Conservation (phyloP, 495 filamentous ascomycete genomes). For the Penicillium macrosclerotiorum region DNA sequence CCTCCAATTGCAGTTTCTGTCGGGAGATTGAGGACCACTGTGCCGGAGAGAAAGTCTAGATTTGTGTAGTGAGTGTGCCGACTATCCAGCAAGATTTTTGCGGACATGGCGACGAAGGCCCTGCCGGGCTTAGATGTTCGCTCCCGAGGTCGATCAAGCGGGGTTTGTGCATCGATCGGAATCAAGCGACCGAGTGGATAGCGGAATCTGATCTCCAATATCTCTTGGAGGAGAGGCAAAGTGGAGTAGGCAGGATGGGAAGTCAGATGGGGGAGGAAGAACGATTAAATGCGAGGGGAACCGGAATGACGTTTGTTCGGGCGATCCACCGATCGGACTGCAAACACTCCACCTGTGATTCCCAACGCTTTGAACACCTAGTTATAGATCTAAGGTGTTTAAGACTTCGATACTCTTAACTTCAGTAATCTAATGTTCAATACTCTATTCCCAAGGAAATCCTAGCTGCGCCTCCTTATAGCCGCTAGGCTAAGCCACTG, state of each 20-base stretch:
- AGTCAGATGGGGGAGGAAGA: constrained; percentile 7
- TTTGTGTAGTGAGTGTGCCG: constrained; percentile 81
- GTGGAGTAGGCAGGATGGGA: constrained; percentile 1
- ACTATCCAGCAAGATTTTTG: constrained; percentile 73
- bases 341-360: too few relatives aligned
- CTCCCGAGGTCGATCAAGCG: constrained; percentile 1
- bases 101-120: constrained; percentile 61
- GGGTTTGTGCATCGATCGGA: background rate
- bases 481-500: constrained; percentile 8
- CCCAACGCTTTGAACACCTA: constrained; percentile 3
- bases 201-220: too few relatives aligned
- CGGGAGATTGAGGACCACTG: constrained; percentile 61
- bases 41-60: constrained; percentile 73
- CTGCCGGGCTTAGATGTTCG: constrained; percentile 6
- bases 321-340: constrained; percentile 23
- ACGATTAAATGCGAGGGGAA: constrained; percentile 18
- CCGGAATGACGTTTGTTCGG: constrained; percentile 22
- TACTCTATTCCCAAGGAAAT: too few relatives aligned
- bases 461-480: constrained; percentile 13
- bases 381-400: background rate
- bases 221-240: background rate
- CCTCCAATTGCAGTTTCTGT: constrained; percentile 67
- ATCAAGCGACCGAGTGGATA: background rate
- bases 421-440: background rate
- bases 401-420: too few relatives aligned